Evolutionary conservation across 768 basidiomycete genomes (phyloP).

Genomic region (Termitomyces titanicus): DNA sequence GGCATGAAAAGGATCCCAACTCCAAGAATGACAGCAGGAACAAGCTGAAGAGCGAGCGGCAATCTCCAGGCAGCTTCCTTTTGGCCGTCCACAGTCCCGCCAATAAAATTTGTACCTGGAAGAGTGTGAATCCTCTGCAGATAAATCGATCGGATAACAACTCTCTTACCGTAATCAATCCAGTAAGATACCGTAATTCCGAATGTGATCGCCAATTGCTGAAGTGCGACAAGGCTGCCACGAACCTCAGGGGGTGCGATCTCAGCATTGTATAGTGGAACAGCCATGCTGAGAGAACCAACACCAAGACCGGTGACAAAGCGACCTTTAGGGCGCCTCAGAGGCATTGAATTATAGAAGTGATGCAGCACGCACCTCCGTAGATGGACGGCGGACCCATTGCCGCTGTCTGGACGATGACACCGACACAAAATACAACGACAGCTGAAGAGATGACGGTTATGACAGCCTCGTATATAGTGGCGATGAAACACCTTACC

Average conservation of each 20-base stretch:
- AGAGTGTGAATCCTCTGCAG: slow-evolving; percentile 40
- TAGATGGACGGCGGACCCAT: slow-evolving; percentile 58
- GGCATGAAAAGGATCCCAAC: slow-evolving; percentile 75
- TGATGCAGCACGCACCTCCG: slow-evolving; percentile 36
- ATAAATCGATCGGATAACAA: background rate
- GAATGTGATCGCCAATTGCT: slow-evolving; percentile 80
- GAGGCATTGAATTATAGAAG: background rate
- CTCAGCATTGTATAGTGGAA: slow-evolving; percentile 72
- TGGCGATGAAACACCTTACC: slow-evolving; percentile 28
- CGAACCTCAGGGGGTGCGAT: slow-evolving; percentile 80
- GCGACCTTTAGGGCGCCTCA: slow-evolving; percentile 40
- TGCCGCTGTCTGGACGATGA: slow-evolving; percentile 68
- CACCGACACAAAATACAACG: slow-evolving; percentile 63
- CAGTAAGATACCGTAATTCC: slow-evolving; percentile 68
- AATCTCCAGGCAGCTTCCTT: slow-evolving; percentile 73
- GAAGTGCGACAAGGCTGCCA: slow-evolving; percentile 76
- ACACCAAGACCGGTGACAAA: slow-evolving; percentile 81
- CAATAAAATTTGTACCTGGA: slow-evolving; percentile 65
- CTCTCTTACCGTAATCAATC: slow-evolving; percentile 43
- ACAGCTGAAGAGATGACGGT: slow-evolving; percentile 40
- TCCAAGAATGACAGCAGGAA: slow-evolving; percentile 69
- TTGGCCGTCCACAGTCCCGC: slow-evolving; percentile 54
- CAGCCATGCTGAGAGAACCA: slow-evolving; percentile 79
- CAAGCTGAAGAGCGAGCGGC: slow-evolving; percentile 69
- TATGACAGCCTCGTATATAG: background rate